phyloP scores from a whole-genome alignment of 345 rosid genomes.

The Geranium brycei region DNA sequence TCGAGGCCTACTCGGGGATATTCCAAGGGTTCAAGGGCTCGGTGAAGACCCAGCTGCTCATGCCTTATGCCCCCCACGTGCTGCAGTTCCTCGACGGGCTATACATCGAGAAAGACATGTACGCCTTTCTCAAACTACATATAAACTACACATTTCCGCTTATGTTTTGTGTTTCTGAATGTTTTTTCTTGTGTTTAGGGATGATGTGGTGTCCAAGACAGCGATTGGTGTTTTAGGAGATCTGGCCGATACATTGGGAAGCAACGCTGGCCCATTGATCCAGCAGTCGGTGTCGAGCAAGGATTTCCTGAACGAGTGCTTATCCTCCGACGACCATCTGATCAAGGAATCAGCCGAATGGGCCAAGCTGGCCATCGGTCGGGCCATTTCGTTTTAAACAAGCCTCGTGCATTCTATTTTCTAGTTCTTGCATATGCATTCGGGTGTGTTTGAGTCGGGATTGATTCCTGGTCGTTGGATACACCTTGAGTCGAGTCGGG shows the following conservation, averaged over 20 bases:
- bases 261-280: constrained; percentile 41
- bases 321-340: constrained; percentile 39
- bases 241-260: constrained; percentile 45
- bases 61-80: constrained; percentile 37
- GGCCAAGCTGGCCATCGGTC: constrained; percentile 49
- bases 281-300: constrained; percentile 43
- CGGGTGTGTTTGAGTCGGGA: constrained; percentile 33
- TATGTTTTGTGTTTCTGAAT: neutral
- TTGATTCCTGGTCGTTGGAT: constrained; percentile 20
- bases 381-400: constrained; percentile 40
- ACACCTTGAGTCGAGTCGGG: constrained; percentile 29
- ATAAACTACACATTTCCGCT: neutral
- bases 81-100: constrained; percentile 37
- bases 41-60: constrained; percentile 31
- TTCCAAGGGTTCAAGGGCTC: constrained; percentile 42
- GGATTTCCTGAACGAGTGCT: constrained; percentile 42
- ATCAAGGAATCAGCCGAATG: constrained; percentile 60
- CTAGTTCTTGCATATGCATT: constrained; percentile 41
- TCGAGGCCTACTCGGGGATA: constrained; percentile 40
- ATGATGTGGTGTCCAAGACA: constrained; percentile 36
- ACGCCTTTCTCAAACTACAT: constrained; percentile 3
- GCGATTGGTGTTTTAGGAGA: constrained; percentile 54
- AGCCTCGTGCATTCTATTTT: constrained; percentile 2
- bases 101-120: constrained; percentile 37
- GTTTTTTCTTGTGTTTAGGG: constrained; percentile 23